Base-by-base conservation (phyloP, 495 filamentous ascomycete genomes). In the Xylaria cubensis region DNA sequence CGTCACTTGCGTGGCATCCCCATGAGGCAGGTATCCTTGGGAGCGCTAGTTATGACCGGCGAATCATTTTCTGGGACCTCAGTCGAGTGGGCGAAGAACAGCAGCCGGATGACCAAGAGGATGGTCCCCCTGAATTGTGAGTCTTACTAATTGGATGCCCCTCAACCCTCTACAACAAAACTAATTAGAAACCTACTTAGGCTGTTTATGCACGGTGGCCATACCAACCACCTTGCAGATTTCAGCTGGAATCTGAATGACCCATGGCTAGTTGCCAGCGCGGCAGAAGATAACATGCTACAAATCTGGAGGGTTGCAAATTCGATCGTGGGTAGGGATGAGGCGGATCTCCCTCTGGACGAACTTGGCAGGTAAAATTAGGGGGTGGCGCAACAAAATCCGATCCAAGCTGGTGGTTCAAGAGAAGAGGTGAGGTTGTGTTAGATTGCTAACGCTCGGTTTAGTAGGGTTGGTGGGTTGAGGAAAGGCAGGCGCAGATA, bases 171-270 rank as follows among this genome's bases (percentile, higher is more conserved):
- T 64, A 36, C 42, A 32, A 69, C 36, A 72, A 29, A 68, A 55
- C 78, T 83, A 77, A 80, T 65, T 21, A 39, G 75, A 17, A 64
- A 51, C 26, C 13, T 46, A 59, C 36, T 17, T 29, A 94, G 92
- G 59, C 84, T 97, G 17, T 99, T 99, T 80, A 99, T 99, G 96
- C 97, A 99, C 75, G 97, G 96, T 71, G 97, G 97, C 29, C 97
- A 98, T 83, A 99, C 95, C 19, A 97, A 97, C 79, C 92, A 95
- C 67, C 90, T 99, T 51, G 92, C 92, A 12, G 97, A 99, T 81
- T 98, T 99, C 75, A 94, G 91, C 84, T 99, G 95, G 95, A 99
- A 98, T 79, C 88, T 90, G 71, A 97, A 94, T 76, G 93, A 97
- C 76, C 94, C 94, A 15, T 99, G 97, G 97, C 89, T 97, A 39